Conservation (phyloP, 371 early-diverging fungal species). For the Rhizopus arrhizus region DNA sequence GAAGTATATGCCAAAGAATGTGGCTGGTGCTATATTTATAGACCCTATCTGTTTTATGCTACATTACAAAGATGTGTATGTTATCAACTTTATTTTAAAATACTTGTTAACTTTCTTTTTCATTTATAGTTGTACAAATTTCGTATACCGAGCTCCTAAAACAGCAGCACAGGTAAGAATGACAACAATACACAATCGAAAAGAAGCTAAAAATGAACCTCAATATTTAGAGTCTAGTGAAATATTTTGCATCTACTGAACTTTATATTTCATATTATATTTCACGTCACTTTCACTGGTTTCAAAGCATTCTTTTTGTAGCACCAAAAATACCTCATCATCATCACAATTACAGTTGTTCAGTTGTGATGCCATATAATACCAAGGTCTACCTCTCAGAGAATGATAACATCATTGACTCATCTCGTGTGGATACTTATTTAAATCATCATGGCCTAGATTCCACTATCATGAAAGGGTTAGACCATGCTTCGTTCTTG, state of each 20-base stretch:
- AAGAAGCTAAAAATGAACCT: background rate
- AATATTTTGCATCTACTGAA: conserved; percentile 70
- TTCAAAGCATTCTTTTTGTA: conserved; percentile 57
- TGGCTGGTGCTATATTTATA: conserved; percentile 57
- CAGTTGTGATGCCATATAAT: conserved; percentile 30
- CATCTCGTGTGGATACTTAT: conserved; percentile 47
- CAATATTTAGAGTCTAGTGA: conserved; percentile 48
- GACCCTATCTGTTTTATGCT: conserved; percentile 76
- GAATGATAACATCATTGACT: conserved; percentile 55
- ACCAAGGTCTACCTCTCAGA: conserved; percentile 53
- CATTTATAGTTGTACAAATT: conserved; percentile 55
- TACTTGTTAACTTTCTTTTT: background rate
- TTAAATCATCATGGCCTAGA: conserved; percentile 48
- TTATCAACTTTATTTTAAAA: conserved; percentile 2
- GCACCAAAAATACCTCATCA: conserved; percentile 26
- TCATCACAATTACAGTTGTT: conserved; percentile 15
- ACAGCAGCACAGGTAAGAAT: conserved; percentile 58
- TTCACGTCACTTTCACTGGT: conserved; percentile 70
- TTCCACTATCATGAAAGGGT: conserved; percentile 46
- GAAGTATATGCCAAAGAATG: conserved; percentile 44
- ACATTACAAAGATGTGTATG: conserved; percentile 61
- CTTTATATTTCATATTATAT: conserved; percentile 69
- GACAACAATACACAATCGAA: background rate
- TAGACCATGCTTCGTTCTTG: conserved; percentile 62
- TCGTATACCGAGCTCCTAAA: conserved; percentile 66